Conservation (phyloP, 2,329 filamentous ascomycete genomes). For the Trichoderma aggressivum region DNA sequence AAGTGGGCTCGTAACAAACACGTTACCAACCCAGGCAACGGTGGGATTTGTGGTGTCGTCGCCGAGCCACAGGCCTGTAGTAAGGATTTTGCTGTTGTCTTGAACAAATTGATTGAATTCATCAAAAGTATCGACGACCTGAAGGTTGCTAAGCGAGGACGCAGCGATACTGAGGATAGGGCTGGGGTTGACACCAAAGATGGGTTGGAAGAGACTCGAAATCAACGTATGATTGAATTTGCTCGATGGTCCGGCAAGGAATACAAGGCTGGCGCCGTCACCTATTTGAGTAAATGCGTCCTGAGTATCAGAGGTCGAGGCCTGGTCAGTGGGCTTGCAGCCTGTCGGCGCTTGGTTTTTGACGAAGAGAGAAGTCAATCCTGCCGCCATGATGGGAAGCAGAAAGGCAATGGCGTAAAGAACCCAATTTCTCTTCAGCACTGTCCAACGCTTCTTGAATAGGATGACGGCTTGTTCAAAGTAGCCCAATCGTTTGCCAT, state of each 20-base stretch:
- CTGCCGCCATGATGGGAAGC: slow-evolving; percentile 76
- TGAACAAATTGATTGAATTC: slow-evolving; percentile 67
- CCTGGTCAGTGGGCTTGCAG: slow-evolving; percentile 50
- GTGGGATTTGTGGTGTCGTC: slow-evolving; percentile 58
- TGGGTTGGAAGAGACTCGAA: slow-evolving; percentile 38
- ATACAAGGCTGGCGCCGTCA: slow-evolving; percentile 24
- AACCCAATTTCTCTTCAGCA: slow-evolving; percentile 74
- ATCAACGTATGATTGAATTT: slow-evolving; percentile 35
- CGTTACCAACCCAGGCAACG: slow-evolving; percentile 68
- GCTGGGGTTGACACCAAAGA: slow-evolving; percentile 32
- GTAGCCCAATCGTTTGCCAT: slow-evolving; percentile 68
- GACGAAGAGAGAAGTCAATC: slow-evolving; percentile 74
- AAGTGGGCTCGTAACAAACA: slow-evolving; percentile 54
- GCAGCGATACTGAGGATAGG: slow-evolving; percentile 14
- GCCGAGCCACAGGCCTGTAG: slow-evolving; percentile 74
- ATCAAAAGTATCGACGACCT: slow-evolving; percentile 59
- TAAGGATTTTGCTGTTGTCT: slow-evolving; percentile 62
- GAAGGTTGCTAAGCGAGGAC: slow-evolving; percentile 33
- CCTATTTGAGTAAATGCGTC: slow-evolving; percentile 39
- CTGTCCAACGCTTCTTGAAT: slow-evolving; percentile 72
- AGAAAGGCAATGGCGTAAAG: slow-evolving; percentile 72
- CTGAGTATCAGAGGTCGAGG: slow-evolving; percentile 40
- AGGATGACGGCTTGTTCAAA: slow-evolving; percentile 68
- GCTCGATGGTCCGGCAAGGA: slow-evolving; percentile 36
- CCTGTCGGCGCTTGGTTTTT: slow-evolving; percentile 49